Evolutionary conservation across 176 grass and related monocot genomes (phyloP).

Genomic region (Ananas comosus): DNA sequence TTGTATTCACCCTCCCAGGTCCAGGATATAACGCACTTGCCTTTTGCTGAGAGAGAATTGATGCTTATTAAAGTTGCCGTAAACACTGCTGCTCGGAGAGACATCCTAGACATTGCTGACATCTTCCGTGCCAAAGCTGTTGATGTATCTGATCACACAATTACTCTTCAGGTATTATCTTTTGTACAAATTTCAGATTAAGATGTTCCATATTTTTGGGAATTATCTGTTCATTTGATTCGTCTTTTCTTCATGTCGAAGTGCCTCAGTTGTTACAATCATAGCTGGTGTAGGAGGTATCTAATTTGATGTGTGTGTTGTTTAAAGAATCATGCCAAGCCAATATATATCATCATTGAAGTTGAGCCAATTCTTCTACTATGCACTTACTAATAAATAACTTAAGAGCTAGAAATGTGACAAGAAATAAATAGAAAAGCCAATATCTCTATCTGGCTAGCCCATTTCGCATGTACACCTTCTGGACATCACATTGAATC

Average conservation of each 20-base stretch:
- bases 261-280: too few relatives aligned
- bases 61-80: conserved; percentile 94
- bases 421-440: too few relatives aligned
- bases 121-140: conserved; percentile 84
- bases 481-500: too few relatives aligned
- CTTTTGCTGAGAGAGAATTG: conserved; percentile 91
- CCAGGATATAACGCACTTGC: conserved; percentile 63
- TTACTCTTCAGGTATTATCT: conserved; percentile 67
- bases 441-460: too few relatives aligned
- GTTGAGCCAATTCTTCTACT: too few relatives aligned
- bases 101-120: conserved; percentile 82
- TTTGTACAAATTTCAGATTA: not conserved
- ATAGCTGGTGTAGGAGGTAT: too few relatives aligned
- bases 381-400: too few relatives aligned
- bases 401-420: too few relatives aligned
- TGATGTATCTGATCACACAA: conserved; percentile 92
- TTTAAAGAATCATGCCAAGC: too few relatives aligned
- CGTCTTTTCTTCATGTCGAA: not conserved
- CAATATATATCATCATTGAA: too few relatives aligned
- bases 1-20: conserved; percentile 34
- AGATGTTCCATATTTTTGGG: not conserved
- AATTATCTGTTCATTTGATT: not conserved
- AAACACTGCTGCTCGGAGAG: conserved; percentile 75
- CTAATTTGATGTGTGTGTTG: too few relatives aligned
- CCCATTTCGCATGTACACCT: too few relatives aligned